phyloP scores from a whole-genome alignment of 2,329 filamentous ascomycete genomes.

The Fusarium denticulatum region DNA sequence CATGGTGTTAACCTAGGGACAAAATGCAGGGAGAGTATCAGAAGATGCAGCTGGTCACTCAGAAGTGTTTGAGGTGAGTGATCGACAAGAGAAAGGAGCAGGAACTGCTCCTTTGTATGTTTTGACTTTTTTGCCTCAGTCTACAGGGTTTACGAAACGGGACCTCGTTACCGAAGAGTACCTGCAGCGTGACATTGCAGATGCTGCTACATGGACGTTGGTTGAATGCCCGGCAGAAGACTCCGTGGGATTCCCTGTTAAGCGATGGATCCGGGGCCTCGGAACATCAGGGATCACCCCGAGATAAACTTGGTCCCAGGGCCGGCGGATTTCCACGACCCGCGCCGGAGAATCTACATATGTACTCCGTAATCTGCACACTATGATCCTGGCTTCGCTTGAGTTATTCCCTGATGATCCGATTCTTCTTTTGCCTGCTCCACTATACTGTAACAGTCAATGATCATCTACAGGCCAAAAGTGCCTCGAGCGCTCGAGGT shows the following conservation, averaged over 20 bases:
- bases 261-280: constrained; percentile 5
- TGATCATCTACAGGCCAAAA: not conserved
- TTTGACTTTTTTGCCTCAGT: not conserved
- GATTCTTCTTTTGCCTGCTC: not conserved
- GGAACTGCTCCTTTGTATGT: not conserved
- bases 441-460: not conserved
- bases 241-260: not conserved
- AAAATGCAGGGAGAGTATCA: not conserved
- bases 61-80: not conserved
- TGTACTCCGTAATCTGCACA: not conserved
- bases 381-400: too few species aligned
- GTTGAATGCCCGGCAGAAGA: not conserved
- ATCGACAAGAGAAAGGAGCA: constrained; percentile 3
- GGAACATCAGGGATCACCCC: not conserved
- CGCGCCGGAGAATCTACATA: not conserved
- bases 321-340: not conserved
- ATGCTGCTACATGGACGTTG: not conserved
- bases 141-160: not conserved
- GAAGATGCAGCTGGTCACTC: not conserved
- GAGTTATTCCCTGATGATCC: not conserved
- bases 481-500: too few species aligned
- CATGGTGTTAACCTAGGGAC: not conserved
- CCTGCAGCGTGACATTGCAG: not conserved
- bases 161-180: not conserved
- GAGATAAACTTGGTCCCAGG: not conserved